Evolutionary conservation across 164 flowering plant genomes (phyloP), one percentile per base, ranked within the genome.

Genomic region (Stephania japonica): DNA sequence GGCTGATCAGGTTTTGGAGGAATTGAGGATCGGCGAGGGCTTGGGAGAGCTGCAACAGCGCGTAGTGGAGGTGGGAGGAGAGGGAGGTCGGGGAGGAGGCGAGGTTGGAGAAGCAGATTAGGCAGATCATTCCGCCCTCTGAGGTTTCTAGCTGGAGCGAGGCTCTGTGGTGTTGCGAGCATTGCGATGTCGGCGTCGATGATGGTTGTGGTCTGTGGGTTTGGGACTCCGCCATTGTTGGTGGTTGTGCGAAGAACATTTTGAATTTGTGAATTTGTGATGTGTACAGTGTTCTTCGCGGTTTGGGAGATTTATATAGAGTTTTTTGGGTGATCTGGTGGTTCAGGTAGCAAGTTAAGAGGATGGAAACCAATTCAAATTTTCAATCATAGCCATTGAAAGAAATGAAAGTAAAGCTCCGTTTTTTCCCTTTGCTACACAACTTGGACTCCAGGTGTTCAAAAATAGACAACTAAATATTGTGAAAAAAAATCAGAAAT

Each of bases 51-150:
- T 91, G 98, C 0, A 96, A 89, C 71, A 95, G 88, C 8, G 98
- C 98, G 85, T 90, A 90, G 77, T 93, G 88, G 68, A 90, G 84
- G 75, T 91, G 98, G 63, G 91, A 47, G 11, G 97, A 80, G n/a
- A 87, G 93, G 6, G 98, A 84, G 42, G 66, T 72, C 27, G 94
- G 90, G 73, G 77, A 72, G 47, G 91, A 81, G 80, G 92, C 75
- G 68, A 93, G 92, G 72, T 91, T 87, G 74, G 89, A 78, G 88
- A 93, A 83, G 83, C 99, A 95, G 80, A 85, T 71, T 24, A 95
- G 83, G 86, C 99, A 95, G 74, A 95, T 89, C 10, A 78, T 65
- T 67, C 97, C 97, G 25, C 94, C 93, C 56, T 85, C 81, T 1
- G 69, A 53, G 12, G 97, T 89, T 23, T 49, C 74, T 43, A 93